A percentile compares a stretch with the other conserved stretches of the same genome.
phyloP scores from a whole-genome alignment of 495 filamentous ascomycete species.

The Annulohypoxylon stygium region DNA sequence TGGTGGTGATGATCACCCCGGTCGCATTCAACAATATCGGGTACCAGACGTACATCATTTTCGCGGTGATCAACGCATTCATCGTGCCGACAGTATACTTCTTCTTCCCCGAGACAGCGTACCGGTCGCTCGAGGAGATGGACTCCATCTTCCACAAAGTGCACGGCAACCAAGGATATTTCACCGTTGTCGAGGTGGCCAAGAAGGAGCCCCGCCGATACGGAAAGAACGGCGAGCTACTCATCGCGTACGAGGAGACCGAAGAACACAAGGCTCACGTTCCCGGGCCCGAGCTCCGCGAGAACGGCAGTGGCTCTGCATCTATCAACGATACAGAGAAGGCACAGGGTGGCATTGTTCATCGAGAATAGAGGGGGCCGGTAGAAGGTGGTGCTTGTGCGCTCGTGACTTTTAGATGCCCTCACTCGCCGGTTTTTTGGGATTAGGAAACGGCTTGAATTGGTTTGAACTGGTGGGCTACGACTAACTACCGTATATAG shows the following conservation, averaged over 20 bases:
- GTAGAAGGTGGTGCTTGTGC: not conserved
- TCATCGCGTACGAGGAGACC: constrained; percentile 69
- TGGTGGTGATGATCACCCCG: constrained; percentile 72
- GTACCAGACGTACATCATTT: constrained; percentile 83
- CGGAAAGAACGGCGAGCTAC: constrained; percentile 76
- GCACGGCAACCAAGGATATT: constrained; percentile 60
- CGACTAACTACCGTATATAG: not conserved
- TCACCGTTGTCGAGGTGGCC: constrained; percentile 72
- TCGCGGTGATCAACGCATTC: constrained; percentile 80
- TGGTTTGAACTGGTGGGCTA: not conserved
- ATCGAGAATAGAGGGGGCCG: constrained; percentile 23
- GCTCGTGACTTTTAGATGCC: not conserved
- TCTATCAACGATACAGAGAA: constrained; percentile 44
- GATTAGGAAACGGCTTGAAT: not conserved
- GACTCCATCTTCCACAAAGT: constrained; percentile 79
- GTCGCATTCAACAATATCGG: constrained; percentile 74
- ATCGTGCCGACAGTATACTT: constrained; percentile 79
- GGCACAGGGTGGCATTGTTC: constrained; percentile 29
- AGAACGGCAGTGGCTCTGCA: constrained; percentile 19
- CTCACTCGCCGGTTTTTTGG: not conserved
- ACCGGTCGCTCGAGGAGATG: constrained; percentile 81
- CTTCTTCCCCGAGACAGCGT: constrained; percentile 82
- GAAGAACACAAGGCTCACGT: constrained; percentile 52
- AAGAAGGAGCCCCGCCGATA: constrained; percentile 73
- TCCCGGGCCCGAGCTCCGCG: constrained; percentile 16